Evolutionary conservation across 108 stramenopile species (phyloP).

Genomic region (Cyclotella sp.): DNA sequence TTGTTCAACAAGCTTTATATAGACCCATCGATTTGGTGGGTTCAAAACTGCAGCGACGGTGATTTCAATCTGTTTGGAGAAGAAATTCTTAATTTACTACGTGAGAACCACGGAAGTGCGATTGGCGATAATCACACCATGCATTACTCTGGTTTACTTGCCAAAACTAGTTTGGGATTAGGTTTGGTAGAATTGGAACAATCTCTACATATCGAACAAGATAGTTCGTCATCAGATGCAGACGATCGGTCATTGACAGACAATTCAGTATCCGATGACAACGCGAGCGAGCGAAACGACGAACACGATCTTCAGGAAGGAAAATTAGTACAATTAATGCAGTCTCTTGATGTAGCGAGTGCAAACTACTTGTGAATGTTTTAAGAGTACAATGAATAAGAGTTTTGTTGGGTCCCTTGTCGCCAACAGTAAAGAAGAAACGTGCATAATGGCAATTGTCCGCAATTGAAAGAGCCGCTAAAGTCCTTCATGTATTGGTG

Average conservation of each 20-base stretch:
- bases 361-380: too few species aligned
- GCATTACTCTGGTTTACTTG: constrained; percentile 3
- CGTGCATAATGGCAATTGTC: too few species aligned
- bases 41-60: constrained; percentile 56
- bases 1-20: constrained; percentile 86
- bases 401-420: too few species aligned
- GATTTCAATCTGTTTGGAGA: constrained; percentile 35
- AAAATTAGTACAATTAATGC: not conserved
- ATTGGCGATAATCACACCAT: not conserved
- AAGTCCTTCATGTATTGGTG: too few species aligned
- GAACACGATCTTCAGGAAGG: not conserved
- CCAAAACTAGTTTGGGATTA: constrained; percentile 37
- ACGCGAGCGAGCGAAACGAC: not conserved
- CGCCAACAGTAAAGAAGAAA: too few species aligned
- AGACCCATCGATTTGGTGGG: constrained; percentile 77
- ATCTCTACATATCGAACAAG: constrained; percentile 11
- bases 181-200: constrained; percentile 35
- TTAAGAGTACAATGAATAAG: too few species aligned
- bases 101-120: not conserved
- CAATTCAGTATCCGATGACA: not conserved
- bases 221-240: constrained; percentile 12
- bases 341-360: not conserved
- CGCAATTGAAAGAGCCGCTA: too few species aligned
- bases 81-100: constrained; percentile 20
- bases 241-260: constrained; percentile 1